Conservation (phyloP, 2,329 filamentous ascomycete genomes). For the Penicillium crustosum region DNA sequence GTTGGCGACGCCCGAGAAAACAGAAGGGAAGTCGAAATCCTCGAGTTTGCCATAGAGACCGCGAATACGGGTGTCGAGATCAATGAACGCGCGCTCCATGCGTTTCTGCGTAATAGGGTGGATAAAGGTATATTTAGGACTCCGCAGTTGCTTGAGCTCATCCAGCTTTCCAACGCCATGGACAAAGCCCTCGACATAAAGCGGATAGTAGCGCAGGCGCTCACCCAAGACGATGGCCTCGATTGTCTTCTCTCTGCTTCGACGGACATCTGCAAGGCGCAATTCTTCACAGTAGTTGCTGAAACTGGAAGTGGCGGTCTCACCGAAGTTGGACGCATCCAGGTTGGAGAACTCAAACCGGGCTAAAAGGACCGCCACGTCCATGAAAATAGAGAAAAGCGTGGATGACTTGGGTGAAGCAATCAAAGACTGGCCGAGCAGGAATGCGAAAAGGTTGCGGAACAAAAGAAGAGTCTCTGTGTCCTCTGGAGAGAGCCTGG, state of each 20-base stretch:
- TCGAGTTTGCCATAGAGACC: slow-evolving; percentile 72
- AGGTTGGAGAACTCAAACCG: slow-evolving; percentile 62
- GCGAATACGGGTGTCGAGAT: slow-evolving; percentile 70
- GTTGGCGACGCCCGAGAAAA: slow-evolving; percentile 85
- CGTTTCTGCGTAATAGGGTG: slow-evolving; percentile 70
- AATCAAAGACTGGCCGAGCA: slow-evolving; percentile 61
- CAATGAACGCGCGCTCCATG: slow-evolving; percentile 78
- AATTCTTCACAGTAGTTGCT: slow-evolving; percentile 71
- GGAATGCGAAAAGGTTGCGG: slow-evolving; percentile 64
- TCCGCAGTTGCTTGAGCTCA: slow-evolving; percentile 67
- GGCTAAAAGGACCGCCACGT: slow-evolving; percentile 57
- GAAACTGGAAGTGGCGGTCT: slow-evolving; percentile 55
- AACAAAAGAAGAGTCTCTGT: slow-evolving; percentile 59
- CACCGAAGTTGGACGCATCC: slow-evolving; percentile 64
- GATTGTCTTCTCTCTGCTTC: slow-evolving; percentile 82
- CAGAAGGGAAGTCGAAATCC: slow-evolving; percentile 84
- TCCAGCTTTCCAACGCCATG: slow-evolving; percentile 85
- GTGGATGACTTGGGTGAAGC: slow-evolving; percentile 56
- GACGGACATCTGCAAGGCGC: slow-evolving; percentile 73
- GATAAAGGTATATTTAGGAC: slow-evolving; percentile 68
- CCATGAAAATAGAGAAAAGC: slow-evolving; percentile 62
- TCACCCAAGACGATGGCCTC: slow-evolving; percentile 89
- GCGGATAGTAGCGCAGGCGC: slow-evolving; percentile 72
- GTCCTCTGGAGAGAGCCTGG: slow-evolving; percentile 48
- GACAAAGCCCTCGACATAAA: slow-evolving; percentile 90